Base-by-base conservation (phyloP, 2,329 filamentous ascomycete genomes). In the Camillea tinctor region DNA sequence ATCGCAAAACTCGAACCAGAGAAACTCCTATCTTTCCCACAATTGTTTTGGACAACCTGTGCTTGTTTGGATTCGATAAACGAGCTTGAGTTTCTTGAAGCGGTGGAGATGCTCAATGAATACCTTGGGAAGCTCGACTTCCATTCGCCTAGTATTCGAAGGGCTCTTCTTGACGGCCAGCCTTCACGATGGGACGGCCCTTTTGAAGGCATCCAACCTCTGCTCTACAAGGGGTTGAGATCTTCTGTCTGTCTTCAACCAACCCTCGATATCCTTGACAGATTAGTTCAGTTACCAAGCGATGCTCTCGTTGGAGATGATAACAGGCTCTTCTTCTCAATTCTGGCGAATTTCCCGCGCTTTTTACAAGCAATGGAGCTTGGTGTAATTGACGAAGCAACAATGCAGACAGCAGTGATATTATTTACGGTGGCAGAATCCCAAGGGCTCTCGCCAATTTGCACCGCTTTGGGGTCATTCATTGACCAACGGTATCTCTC, bases 61-160 rank as follows among this genome's bases (percentile, higher is more conserved):
- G 95, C 95, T 11, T 99, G 95, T 72, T 79, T 99, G 20, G 93
- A 98, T 71, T 98, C 95, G 0, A 96, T 98, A 70, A 96, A 98
- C 65, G 96, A 99, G 75, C 86, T 89, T 21, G 95, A 99, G 71
- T 99, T 97, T 64, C 84, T 95, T 63, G 95, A 97, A 72, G 93
- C 91, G 21, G 80, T 97, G 13, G 89, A 91, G 56, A 97, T 99
- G 91, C 83, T 99, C 9, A 91, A 96, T 60, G 90, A 91, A 69
- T 87, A 96, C 40, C 77, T 99, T 21, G 85, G 87, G 66, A 96
- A 95, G 73, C 80, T 98, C 21, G 91, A 99, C 73, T 83, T 99
- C 51, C 83, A 84, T 52, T 87, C 90, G 62, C 81, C 87, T 0
- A 82, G 78, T 40, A 86, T 96, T 3, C 83, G 94, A 48, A 81